Conservation (phyloP, 768 basidiomycete genomes). For the Tricholoma sp. region DNA sequence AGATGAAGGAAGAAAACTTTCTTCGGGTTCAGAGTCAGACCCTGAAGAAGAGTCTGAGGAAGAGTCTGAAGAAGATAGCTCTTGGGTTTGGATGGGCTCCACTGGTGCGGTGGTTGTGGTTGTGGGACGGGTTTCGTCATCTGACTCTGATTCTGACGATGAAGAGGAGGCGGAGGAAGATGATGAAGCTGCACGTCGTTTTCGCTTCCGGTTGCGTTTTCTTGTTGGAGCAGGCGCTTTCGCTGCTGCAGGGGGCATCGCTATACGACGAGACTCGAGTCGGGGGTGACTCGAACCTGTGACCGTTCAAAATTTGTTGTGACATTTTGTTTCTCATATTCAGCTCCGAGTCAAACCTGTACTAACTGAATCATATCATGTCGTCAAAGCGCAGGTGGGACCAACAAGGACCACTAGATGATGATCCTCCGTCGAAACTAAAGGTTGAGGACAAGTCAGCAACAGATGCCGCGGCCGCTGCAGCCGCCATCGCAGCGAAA, state of each 20-base stretch:
- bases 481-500: slow-evolving; percentile 87
- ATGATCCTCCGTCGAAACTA: slow-evolving; percentile 19
- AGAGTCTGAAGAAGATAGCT: slow-evolving; percentile 3
- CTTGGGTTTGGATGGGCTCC: neutral
- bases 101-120: slow-evolving; percentile 8
- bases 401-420: slow-evolving; percentile 47
- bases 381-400: slow-evolving; percentile 82
- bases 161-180: slow-evolving; percentile 40
- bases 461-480: slow-evolving; percentile 57
- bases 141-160: slow-evolving; percentile 30
- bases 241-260: slow-evolving; percentile 24
- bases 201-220: slow-evolving; percentile 50
- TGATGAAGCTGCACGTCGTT: slow-evolving; percentile 42
- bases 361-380: slow-evolving; percentile 29
- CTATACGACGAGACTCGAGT: too few relatives aligned
- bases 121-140: slow-evolving; percentile 12
- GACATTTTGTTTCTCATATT: too few relatives aligned
- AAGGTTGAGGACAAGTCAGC: slow-evolving; percentile 37
- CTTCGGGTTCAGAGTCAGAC: slow-evolving; percentile 10
- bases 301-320: too few relatives aligned
- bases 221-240: slow-evolving; percentile 30
- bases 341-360: too few relatives aligned
- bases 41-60: slow-evolving; percentile 27
- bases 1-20: neutral
- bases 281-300: too few relatives aligned